Conservation (phyloP, 768 basidiomycete genomes). For the Chiua virens region DNA sequence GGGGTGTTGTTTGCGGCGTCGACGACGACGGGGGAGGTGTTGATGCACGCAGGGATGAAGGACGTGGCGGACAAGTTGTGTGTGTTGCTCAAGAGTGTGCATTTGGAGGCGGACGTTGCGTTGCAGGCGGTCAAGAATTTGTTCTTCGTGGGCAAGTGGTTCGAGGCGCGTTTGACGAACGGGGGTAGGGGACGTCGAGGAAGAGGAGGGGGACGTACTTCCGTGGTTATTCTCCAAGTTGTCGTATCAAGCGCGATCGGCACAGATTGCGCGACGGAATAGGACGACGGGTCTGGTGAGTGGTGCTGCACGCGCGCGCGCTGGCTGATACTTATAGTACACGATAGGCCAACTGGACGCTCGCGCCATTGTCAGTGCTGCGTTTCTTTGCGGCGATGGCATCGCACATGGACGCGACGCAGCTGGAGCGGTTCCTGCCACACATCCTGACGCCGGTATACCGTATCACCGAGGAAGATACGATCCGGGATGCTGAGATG, state of each 20-base stretch:
- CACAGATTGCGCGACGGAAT: slow-evolving; percentile 68
- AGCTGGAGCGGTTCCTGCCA: slow-evolving; percentile 68
- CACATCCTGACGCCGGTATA: slow-evolving; percentile 88
- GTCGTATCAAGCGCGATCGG: slow-evolving; percentile 81
- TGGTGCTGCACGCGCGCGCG: not conserved
- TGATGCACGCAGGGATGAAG: slow-evolving; percentile 57
- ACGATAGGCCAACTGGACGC: slow-evolving; percentile 74
- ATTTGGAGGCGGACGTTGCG: slow-evolving; percentile 69
- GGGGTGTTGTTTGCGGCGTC: slow-evolving; percentile 64
- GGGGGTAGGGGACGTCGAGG: slow-evolving; percentile 18
- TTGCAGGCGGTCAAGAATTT: slow-evolving; percentile 91
- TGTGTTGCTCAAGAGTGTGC: slow-evolving; percentile 77
- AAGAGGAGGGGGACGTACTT: slow-evolving; percentile 47
- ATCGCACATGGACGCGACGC: slow-evolving; percentile 58
- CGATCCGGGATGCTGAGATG: slow-evolving; percentile 73
- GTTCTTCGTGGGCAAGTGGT: slow-evolving; percentile 89
- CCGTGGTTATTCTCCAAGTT: slow-evolving; percentile 95
- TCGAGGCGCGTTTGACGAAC: slow-evolving; percentile 43
- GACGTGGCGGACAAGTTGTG: slow-evolving; percentile 73
- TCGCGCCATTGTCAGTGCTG: slow-evolving; percentile 75
- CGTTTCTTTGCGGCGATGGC: slow-evolving; percentile 95
- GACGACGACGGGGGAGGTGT: slow-evolving; percentile 40
- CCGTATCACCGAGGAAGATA: slow-evolving; percentile 85
- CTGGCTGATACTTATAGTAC: not conserved
- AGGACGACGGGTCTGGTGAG: slow-evolving; percentile 47